These are phyloP conservation scores for Pachyrhizus erosus DNA, from an alignment of 306 rosid genomes.

Conservation along the genomic window DNA sequence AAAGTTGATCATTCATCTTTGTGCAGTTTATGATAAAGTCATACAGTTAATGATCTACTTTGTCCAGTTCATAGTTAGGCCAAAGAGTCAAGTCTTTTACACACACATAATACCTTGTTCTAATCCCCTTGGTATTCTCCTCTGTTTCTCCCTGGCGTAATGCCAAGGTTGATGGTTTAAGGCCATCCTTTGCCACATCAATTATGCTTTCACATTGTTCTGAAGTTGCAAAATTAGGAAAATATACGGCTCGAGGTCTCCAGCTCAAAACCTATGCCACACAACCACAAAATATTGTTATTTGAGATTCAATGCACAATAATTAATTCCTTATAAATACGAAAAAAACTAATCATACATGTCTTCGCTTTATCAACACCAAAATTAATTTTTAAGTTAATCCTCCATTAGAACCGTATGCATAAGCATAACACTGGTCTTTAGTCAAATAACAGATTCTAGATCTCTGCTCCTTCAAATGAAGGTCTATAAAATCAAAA, in stretches of 20 bases:
- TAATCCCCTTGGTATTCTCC: conserved; percentile 72
- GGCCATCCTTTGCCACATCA: conserved; percentile 60
- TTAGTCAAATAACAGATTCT: conserved; percentile 3
- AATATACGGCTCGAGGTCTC: conserved; percentile 84
- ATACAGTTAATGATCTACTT: conserved; percentile 23
- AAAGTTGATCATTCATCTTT: conserved; percentile 19
- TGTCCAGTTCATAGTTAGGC: background rate
- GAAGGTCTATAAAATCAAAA: conserved; percentile 24
- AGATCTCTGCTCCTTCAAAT: background rate
- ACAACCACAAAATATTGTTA: background rate
- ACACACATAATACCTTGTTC: conserved; percentile 73
- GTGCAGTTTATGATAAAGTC: conserved; percentile 13
- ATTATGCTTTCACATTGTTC: conserved; percentile 75
- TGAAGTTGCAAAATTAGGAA: conserved; percentile 84
- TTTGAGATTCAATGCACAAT: conserved; percentile 30
- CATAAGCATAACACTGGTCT: conserved; percentile 29
- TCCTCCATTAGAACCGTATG: conserved; percentile 18
- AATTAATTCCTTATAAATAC: conserved; percentile 19
- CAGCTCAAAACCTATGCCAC: conserved; percentile 78
- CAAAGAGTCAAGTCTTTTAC: conserved; percentile 1
- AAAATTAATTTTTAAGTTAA: conserved; percentile 30
- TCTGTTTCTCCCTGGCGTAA: conserved; percentile 82
- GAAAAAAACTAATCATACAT: background rate
- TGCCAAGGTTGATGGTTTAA: conserved; percentile 77
- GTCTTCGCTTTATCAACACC: background rate